Conservation (phyloP, 2,329 filamentous ascomycete genomes). For the Colletotrichum sp. region DNA sequence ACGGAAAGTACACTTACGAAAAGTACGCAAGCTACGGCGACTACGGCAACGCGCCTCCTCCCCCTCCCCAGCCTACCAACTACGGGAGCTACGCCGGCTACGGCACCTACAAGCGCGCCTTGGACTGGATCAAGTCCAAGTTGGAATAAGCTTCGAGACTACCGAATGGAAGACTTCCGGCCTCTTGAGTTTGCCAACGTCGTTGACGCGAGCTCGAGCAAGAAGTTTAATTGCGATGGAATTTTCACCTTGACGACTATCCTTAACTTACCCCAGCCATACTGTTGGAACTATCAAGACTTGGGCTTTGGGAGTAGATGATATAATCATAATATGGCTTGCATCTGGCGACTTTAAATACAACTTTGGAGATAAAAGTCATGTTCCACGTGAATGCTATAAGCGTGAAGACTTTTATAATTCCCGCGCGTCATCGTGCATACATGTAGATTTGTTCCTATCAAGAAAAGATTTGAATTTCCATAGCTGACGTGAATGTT, state of each 20-base stretch:
- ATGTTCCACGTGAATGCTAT: not conserved
- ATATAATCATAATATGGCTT: not conserved
- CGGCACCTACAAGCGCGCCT: constrained; percentile 10
- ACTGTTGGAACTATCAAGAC: not conserved
- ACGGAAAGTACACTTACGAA: constrained; percentile 15
- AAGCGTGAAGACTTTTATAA: not conserved
- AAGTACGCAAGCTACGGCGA: constrained; percentile 2
- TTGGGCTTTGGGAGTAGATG: not conserved
- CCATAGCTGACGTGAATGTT: not conserved
- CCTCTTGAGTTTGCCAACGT: not conserved
- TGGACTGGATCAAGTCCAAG: not conserved
- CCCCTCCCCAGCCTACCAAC: not conserved
- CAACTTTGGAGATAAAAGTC: not conserved
- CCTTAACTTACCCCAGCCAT: not conserved
- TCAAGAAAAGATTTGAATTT: not conserved
- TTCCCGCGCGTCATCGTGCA: not conserved
- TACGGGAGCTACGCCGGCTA: constrained; percentile 17
- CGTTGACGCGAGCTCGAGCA: not conserved
- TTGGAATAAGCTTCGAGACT: not conserved
- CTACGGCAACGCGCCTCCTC: not conserved
- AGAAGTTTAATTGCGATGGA: not conserved
- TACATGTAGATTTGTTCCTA: not conserved
- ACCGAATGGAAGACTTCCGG: not conserved
- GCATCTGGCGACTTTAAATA: not conserved
- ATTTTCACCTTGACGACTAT: not conserved